phyloP scores from a whole-genome alignment of 192 early-diverging fungal species.

The Linnemannia elongata region DNA sequence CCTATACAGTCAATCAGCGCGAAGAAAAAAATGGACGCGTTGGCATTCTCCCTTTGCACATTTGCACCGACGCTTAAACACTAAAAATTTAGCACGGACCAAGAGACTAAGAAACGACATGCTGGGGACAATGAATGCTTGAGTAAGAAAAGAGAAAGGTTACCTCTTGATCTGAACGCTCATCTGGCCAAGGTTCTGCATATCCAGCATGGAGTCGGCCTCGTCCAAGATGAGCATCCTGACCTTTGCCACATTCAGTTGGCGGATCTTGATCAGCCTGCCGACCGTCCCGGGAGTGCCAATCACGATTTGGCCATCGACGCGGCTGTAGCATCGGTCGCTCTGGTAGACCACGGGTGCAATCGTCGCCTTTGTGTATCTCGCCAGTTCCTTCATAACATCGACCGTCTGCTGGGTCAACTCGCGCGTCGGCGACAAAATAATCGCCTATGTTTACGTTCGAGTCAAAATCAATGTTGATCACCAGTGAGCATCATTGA shows the following conservation, averaged over 20 bases:
- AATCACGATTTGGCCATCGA: slow-evolving; percentile 85
- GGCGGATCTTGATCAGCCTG: slow-evolving; percentile 74
- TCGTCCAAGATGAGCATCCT: slow-evolving; percentile 94
- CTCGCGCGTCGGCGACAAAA: slow-evolving; percentile 92
- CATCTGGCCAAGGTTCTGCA: slow-evolving; percentile 85
- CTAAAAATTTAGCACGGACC: background rate
- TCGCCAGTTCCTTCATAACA: slow-evolving; percentile 87
- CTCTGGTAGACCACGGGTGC: slow-evolving; percentile 80
- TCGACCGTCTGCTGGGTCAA: slow-evolving; percentile 93
- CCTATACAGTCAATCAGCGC: slow-evolving; percentile 51
- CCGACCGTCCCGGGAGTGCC: slow-evolving; percentile 94
- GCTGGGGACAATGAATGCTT: too few species aligned
- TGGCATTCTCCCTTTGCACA: background rate
- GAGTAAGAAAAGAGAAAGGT: background rate
- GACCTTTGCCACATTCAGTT: slow-evolving; percentile 66
- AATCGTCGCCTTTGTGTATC: slow-evolving; percentile 78
- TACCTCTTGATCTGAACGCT: slow-evolving; percentile 85
- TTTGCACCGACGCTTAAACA: background rate
- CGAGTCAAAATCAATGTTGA: background rate
- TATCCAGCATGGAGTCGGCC: slow-evolving; percentile 96
- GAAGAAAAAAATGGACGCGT: background rate
- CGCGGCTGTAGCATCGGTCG: background rate
- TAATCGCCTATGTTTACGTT: slow-evolving; percentile 70
- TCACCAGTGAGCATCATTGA: background rate
- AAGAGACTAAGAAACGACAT: background rate